phyloP scores from a whole-genome alignment of 2,329 filamentous ascomycete species.

The Claviceps sp. region DNA sequence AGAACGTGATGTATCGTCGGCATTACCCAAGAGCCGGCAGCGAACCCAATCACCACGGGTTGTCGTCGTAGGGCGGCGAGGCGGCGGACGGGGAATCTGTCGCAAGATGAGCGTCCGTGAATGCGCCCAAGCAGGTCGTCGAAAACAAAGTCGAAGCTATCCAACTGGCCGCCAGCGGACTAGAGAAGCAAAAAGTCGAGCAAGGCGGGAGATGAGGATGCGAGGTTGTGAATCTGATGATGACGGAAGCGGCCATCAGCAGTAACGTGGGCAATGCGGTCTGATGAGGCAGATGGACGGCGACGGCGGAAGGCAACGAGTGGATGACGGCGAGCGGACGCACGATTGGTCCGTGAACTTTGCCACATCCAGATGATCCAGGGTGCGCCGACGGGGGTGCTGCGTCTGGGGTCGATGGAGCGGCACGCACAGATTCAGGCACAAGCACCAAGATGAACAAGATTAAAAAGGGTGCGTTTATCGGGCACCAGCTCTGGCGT shows the following conservation, averaged over 20 bases:
- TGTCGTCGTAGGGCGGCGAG: too few species aligned
- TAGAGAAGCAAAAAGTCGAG: not conserved
- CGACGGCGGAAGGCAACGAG: not conserved
- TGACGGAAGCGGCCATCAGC: not conserved
- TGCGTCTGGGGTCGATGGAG: too few species aligned
- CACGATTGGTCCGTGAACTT: slow-evolving; percentile 3
- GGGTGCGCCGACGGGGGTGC: not conserved
- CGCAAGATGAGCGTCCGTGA: too few species aligned
- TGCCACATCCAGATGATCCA: slow-evolving; percentile 2
- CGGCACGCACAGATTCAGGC: too few species aligned
- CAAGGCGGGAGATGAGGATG: not conserved
- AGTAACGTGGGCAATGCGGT: not conserved
- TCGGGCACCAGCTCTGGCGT: too few species aligned
- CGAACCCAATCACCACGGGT: too few species aligned
- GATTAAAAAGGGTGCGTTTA: too few species aligned
- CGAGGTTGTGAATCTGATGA: not conserved
- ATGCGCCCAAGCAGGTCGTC: too few species aligned
- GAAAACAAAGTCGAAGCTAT: not conserved
- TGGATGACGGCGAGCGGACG: slow-evolving; percentile 1
- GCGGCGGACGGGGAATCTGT: too few species aligned
- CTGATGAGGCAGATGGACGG: not conserved
- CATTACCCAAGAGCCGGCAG: not conserved
- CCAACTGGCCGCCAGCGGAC: slow-evolving; percentile 6
- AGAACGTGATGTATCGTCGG: not conserved
- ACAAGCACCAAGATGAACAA: too few species aligned